Percentiles rank a stretch among this genome's conserved stretches.
These are phyloP conservation scores for Vicia villosa DNA, from an alignment of 306 rosid genomes.

Conservation along the genomic window DNA sequence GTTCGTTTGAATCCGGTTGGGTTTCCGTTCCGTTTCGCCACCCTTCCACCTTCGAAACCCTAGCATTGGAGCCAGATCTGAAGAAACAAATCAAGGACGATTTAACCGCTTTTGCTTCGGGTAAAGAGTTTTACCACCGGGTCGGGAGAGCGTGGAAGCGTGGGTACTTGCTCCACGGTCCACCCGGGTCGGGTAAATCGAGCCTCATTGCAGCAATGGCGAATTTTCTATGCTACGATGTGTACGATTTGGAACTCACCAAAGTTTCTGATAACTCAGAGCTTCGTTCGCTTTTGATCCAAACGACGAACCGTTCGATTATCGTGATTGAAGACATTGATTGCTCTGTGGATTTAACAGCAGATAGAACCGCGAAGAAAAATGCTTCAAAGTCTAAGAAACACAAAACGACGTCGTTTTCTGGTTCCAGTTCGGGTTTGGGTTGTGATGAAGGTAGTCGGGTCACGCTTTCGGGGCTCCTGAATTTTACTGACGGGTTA, in stretches of 20 bases:
- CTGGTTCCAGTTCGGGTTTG: no score
- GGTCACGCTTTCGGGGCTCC: constrained; percentile 80
- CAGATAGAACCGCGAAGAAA: constrained; percentile 54
- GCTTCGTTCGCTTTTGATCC: constrained; percentile 70
- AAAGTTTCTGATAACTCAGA: constrained; percentile 85
- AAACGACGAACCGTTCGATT: constrained; percentile 82
- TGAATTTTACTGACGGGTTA: constrained; percentile 82
- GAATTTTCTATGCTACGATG: constrained; percentile 82
- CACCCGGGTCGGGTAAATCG: constrained; percentile 90
- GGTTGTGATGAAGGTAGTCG: constrained; percentile 55
- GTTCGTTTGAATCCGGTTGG: constrained; percentile 82
- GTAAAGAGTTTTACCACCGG: constrained; percentile 69
- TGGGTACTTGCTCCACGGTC: constrained; percentile 80
- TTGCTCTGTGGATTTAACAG: constrained; percentile 78
- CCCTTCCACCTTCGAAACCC: constrained; percentile 79
- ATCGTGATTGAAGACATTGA: constrained; percentile 88
- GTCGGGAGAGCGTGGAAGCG: constrained; percentile 95
- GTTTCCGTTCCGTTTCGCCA: constrained; percentile 88
- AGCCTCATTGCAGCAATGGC: constrained; percentile 91
- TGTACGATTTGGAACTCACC: constrained; percentile 79
- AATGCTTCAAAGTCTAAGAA: constrained; percentile 10
- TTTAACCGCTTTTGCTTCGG: constrained; percentile 60
- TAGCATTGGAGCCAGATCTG: constrained; percentile 65
- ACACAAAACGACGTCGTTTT: constrained; percentile 26
- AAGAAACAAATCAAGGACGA: constrained; percentile 72